Conservation (phyloP, 441 rosid genomes). For the Arabidopsis hybrid region DNA sequence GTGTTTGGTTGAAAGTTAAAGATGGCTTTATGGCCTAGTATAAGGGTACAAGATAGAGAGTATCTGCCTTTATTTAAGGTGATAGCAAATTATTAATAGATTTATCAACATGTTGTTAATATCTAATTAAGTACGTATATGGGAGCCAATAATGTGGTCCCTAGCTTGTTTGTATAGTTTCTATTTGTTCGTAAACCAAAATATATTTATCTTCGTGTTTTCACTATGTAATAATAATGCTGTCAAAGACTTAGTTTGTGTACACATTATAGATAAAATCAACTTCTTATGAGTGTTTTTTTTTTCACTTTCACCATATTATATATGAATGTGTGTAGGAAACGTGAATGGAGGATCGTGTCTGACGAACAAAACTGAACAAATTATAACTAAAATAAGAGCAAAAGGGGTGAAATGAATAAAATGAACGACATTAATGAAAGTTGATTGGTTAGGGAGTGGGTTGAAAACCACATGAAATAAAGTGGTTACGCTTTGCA, state of each 20-base stretch:
- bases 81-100: not conserved
- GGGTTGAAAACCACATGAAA: slow-evolving; percentile 43
- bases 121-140: slow-evolving; percentile 14
- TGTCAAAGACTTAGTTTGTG: slow-evolving; percentile 5
- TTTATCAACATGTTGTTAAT: not conserved
- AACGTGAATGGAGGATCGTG: slow-evolving; percentile 57
- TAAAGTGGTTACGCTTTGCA: slow-evolving; percentile 40
- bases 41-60: slow-evolving; percentile 46
- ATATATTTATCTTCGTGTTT: slow-evolving; percentile 30
- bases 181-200: not conserved
- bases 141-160: slow-evolving; percentile 63
- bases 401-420: slow-evolving; percentile 4
- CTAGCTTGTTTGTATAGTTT: slow-evolving; percentile 21
- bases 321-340: not conserved
- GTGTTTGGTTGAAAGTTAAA: slow-evolving; percentile 46
- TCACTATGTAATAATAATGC: not conserved
- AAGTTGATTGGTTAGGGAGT: slow-evolving; percentile 42
- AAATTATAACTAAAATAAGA: not conserved
- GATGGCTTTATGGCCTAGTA: slow-evolving; percentile 44
- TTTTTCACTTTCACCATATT: not conserved
- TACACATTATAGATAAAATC: not conserved
- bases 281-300: not conserved
- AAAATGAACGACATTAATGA: slow-evolving; percentile 22
- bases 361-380: slow-evolving; percentile 27
- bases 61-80: slow-evolving; percentile 25